Conservation (phyloP, 2,329 filamentous ascomycete species). For the Cladophialophora exuberans region DNA sequence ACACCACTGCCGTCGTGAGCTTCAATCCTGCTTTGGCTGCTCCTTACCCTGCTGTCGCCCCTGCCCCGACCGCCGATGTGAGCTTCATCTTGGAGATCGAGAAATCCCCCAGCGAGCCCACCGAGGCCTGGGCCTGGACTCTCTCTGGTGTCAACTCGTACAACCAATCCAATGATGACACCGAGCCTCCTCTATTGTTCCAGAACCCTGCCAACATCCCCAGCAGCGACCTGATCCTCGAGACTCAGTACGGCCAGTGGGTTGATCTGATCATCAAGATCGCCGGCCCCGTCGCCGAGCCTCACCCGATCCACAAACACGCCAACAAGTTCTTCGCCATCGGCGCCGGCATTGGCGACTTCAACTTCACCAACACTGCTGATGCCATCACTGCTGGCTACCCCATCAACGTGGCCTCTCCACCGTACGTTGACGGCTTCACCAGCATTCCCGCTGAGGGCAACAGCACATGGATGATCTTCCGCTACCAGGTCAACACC, state of each 20-base stretch:
- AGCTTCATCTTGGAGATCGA: slow-evolving; percentile 46
- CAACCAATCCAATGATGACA: slow-evolving; percentile 44
- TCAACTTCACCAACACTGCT: slow-evolving; percentile 57
- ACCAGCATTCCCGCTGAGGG: slow-evolving; percentile 41
- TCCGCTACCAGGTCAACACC: slow-evolving; percentile 58
- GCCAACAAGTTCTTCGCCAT: slow-evolving; percentile 63
- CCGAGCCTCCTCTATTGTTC: slow-evolving; percentile 52
- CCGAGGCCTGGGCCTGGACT: slow-evolving; percentile 57
- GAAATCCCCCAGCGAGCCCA: slow-evolving; percentile 33
- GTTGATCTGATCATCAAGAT: slow-evolving; percentile 60
- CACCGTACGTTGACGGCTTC: slow-evolving; percentile 57
- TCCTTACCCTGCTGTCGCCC: slow-evolving; percentile 53
- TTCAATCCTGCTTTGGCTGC: slow-evolving; percentile 50
- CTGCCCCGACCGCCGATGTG: slow-evolving; percentile 49
- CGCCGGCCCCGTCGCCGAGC: slow-evolving; percentile 51
- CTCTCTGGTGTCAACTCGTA: slow-evolving; percentile 51
- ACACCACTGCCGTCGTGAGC: slow-evolving; percentile 44
- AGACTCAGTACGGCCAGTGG: slow-evolving; percentile 54
- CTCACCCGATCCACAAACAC: slow-evolving; percentile 68
- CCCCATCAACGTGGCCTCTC: slow-evolving; percentile 63
- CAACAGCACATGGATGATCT: slow-evolving; percentile 51
- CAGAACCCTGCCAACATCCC: slow-evolving; percentile 41
- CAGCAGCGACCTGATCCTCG: slow-evolving; percentile 53
- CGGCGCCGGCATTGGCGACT: slow-evolving; percentile 55
- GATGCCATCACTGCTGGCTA: slow-evolving; percentile 45